phyloP scores from a whole-genome alignment of 306 rosid genomes.

The Adenanthera pavonina region DNA sequence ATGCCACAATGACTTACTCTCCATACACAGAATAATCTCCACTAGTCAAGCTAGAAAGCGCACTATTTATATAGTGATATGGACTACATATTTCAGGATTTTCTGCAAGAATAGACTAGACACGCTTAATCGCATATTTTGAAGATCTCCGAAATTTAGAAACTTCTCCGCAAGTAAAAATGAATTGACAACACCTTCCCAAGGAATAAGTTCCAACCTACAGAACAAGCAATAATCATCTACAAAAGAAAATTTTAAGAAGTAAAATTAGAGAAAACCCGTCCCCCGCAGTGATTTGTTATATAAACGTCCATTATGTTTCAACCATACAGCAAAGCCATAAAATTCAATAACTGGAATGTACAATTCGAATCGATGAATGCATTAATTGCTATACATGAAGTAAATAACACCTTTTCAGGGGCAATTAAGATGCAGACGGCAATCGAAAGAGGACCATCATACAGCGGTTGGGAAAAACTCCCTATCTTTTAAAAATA shows the following conservation, averaged over 20 bases:
- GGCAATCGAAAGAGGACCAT: conserved; percentile 38
- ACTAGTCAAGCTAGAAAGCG: conserved; percentile 21
- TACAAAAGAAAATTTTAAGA: not conserved
- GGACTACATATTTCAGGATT: conserved; percentile 1
- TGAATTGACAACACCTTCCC: conserved; percentile 26
- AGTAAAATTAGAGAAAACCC: not conserved
- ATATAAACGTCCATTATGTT: not conserved
- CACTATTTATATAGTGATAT: conserved; percentile 26
- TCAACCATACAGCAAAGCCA: not conserved
- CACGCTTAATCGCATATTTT: not conserved
- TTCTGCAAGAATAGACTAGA: not conserved
- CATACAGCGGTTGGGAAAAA: conserved; percentile 18
- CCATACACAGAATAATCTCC: not conserved
- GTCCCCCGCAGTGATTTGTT: not conserved
- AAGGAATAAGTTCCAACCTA: not conserved
- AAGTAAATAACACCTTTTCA: not conserved
- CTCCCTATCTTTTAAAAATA: not conserved
- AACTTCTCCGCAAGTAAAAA: conserved; percentile 13
- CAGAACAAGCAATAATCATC: not conserved
- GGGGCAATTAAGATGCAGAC: conserved; percentile 37
- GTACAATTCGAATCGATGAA: conserved; percentile 28
- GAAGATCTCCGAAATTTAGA: not conserved
- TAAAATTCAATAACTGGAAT: conserved; percentile 21
- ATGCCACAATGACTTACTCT: conserved; percentile 4
- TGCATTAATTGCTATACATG: conserved; percentile 10